These are phyloP conservation scores for Termitomyces titanicus DNA, from an alignment of 768 basidiomycete species.

Conservation along the genomic window DNA sequence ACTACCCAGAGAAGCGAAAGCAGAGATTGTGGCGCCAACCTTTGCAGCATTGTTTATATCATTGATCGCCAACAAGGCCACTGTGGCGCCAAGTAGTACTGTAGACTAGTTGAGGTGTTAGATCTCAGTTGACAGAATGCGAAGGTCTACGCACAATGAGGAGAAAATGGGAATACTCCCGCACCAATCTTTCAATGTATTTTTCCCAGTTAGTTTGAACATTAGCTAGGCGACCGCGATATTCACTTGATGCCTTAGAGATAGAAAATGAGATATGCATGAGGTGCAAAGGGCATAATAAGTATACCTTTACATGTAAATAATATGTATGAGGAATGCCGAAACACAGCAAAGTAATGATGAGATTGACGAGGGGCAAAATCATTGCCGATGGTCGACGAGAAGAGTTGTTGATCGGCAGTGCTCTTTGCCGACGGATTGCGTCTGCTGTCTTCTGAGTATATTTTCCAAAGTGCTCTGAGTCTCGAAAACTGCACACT, in stretches of 20 bases:
- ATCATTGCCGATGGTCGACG: conserved; percentile 20
- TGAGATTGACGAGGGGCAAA: conserved; percentile 27
- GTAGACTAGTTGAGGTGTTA: conserved; percentile 33
- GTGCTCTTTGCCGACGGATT: conserved; percentile 17
- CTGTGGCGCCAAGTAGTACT: conserved; percentile 51
- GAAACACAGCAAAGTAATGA: conserved; percentile 45
- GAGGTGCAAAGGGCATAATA: neutral
- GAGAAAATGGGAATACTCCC: conserved; percentile 55
- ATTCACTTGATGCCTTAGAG: conserved; percentile 37
- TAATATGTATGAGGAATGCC: conserved; percentile 51
- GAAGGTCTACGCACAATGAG: conserved; percentile 39
- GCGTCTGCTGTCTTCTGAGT: conserved; percentile 29
- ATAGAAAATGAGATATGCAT: neutral
- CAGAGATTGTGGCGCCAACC: conserved; percentile 40
- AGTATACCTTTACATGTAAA: conserved; percentile 38
- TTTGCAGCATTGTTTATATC: conserved; percentile 32
- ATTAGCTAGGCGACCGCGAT: conserved; percentile 43
- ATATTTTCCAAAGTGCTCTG: conserved; percentile 40
- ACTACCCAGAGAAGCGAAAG: conserved; percentile 50
- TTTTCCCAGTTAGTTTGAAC: conserved; percentile 47
- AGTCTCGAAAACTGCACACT: conserved; percentile 46
- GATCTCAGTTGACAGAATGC: neutral
- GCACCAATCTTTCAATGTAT: conserved; percentile 46
- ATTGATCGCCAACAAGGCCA: conserved; percentile 44
- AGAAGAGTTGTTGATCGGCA: conserved; percentile 7